These are phyloP conservation scores for Mikania micrantha DNA, from an alignment of 129 eudicot genomes.

Conservation along the genomic window DNA sequence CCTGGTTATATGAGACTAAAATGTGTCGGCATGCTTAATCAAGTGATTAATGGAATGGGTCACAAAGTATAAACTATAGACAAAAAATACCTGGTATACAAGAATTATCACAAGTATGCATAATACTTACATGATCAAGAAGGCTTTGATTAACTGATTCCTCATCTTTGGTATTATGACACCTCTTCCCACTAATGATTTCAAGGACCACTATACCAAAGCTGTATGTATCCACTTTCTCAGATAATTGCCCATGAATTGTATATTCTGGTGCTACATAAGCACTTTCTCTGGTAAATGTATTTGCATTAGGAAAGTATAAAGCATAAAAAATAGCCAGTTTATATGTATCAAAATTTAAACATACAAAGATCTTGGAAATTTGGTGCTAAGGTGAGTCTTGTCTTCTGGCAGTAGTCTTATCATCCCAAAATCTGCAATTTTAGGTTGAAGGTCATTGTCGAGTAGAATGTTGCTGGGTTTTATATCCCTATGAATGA, in stretches of 20 bases:
- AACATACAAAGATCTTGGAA: constrained; percentile 50
- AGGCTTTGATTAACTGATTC: constrained; percentile 38
- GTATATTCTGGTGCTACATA: constrained; percentile 73
- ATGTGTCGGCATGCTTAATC: neutral
- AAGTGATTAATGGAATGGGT: neutral
- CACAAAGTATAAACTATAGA: neutral
- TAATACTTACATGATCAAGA: constrained; percentile 45
- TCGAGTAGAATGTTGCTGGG: constrained; percentile 55
- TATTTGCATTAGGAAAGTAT: neutral
- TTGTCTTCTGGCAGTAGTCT: constrained; percentile 46
- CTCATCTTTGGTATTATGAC: constrained; percentile 23
- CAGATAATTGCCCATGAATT: constrained; percentile 51
- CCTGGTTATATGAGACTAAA: neutral
- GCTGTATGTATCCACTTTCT: constrained; percentile 60
- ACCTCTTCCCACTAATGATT: constrained; percentile 52
- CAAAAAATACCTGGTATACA: neutral
- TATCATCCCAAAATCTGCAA: constrained; percentile 56
- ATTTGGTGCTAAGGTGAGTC: constrained; percentile 52
- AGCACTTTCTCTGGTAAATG: constrained; percentile 26
- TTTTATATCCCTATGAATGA: constrained; percentile 64
- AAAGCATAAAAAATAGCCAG: neutral
- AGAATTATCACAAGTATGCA: neutral
- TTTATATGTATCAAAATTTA: neutral
- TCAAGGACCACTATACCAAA: constrained; percentile 62
- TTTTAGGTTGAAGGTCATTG: constrained; percentile 46